Evolutionary conservation across 345 rosid genomes (phyloP), one percentile per base, ranked within the genome.

Genomic region (Heritiera littoralis): DNA sequence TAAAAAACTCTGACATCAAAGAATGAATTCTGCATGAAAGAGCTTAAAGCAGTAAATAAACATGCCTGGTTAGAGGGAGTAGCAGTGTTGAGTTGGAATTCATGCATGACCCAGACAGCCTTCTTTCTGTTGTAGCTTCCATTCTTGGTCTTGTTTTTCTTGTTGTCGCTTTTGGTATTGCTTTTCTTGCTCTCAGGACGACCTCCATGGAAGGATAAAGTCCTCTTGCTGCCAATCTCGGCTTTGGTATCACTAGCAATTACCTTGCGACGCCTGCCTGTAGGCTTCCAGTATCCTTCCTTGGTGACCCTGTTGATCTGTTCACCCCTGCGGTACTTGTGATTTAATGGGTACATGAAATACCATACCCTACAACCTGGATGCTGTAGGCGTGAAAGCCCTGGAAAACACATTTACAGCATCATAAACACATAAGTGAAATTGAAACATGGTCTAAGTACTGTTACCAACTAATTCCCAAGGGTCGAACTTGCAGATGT

Each of bases 31-130:
- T 11, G 14, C 6, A 28, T 28, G 40, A 30, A 30, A 61, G 40
- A 28, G 40, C 66, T 30, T 4, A 17, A 61, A 10, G 11, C 13
- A 30, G 40, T 28, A 28, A 61, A 61, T 12, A 61, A 45, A 23
- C 20, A n/a, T 71, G 17, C 66, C 45, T 85, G 78, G 55, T 32
- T 18, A 35, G 84, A 72, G 66, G 52, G 73, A 15, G 23, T 45
- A 2, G 72, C 6, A 0, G 75, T 59, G 30, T 28, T 30, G 74
- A 78, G 76, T 55, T 6, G 43, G 11, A 45, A 83, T 60, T 90
- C 91, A 1, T 86, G 86, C 64, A 78, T 79, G 1, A 87, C 68
- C 82, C 82, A 91, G 1, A 59, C 12, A 1, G 88, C 77, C 75
- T 75, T 74, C 11, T 35, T 55, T 56, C 7, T 61, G 15, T 18